Evolutionary conservation across 2,329 filamentous ascomycete genomes (phyloP).

Genomic region (Paecilomyces fulvus): DNA sequence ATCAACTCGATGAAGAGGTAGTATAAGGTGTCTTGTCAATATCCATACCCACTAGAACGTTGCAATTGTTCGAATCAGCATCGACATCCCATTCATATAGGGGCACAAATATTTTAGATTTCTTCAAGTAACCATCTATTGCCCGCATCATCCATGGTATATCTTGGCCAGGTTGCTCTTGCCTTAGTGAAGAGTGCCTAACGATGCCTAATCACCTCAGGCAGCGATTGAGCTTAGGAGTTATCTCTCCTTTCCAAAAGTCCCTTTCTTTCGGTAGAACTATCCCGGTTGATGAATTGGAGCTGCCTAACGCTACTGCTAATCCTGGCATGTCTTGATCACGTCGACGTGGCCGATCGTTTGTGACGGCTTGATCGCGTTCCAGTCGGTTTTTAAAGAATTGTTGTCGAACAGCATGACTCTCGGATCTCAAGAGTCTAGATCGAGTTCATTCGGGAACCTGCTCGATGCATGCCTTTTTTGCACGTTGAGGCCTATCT

Average conservation of each 20-base stretch:
- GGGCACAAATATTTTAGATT: background rate
- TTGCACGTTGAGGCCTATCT: background rate
- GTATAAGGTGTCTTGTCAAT: slow-evolving; percentile 1
- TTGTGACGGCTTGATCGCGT: background rate
- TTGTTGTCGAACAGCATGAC: background rate
- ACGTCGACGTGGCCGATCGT: background rate
- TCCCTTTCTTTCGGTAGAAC: background rate
- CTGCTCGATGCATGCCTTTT: background rate
- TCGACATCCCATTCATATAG: background rate
- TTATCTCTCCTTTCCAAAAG: background rate
- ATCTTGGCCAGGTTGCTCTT: background rate
- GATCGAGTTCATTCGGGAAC: background rate
- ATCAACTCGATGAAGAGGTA: slow-evolving; percentile 54
- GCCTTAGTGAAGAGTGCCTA: background rate
- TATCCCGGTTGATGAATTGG: background rate
- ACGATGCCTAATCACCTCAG: background rate
- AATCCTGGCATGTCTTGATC: background rate
- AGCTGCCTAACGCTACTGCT: background rate
- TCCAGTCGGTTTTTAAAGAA: background rate
- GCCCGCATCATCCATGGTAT: background rate
- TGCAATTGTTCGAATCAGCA: background rate
- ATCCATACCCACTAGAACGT: background rate
- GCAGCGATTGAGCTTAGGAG: background rate
- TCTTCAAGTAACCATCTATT: background rate
- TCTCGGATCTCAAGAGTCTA: background rate